phyloP scores from a whole-genome alignment of 2,329 filamentous ascomycete species.

The Emergomyces pasteurianus region DNA sequence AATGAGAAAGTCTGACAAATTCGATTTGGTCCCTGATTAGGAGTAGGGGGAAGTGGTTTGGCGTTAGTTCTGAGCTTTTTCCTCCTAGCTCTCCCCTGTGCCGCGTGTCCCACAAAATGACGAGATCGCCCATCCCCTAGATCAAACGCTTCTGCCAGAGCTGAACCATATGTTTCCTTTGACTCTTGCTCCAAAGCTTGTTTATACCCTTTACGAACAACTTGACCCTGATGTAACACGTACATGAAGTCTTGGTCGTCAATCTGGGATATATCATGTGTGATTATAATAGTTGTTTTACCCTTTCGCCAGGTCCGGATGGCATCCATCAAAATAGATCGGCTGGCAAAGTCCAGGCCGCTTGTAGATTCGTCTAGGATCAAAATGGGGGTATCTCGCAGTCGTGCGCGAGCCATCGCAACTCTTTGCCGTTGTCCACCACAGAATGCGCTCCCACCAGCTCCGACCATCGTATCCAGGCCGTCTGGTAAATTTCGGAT shows the following conservation, averaged over 20 bases:
- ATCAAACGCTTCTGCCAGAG: neutral
- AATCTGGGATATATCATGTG: constrained; percentile 76
- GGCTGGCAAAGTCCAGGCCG: constrained; percentile 64
- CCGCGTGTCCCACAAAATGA: too few species aligned
- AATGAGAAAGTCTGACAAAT: neutral
- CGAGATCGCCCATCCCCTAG: neutral
- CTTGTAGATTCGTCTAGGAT: constrained; percentile 85
- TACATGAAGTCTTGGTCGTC: constrained; percentile 62
- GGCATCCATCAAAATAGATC: constrained; percentile 56
- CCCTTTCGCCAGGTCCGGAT: constrained; percentile 65
- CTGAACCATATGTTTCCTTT: constrained; percentile 11
- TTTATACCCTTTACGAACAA: constrained; percentile 59
- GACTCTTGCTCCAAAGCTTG: constrained; percentile 38
- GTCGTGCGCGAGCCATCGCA: constrained; percentile 62
- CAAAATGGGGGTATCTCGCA: constrained; percentile 67
- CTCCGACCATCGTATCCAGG: constrained; percentile 58
- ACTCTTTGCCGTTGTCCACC: constrained; percentile 78
- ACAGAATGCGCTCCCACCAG: constrained; percentile 59
- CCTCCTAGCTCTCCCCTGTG: neutral
- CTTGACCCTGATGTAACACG: constrained; percentile 56
- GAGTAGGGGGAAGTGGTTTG: neutral
- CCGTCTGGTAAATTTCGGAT: constrained; percentile 56
- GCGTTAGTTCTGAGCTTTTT: neutral
- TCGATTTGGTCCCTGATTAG: neutral
- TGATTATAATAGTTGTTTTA: constrained; percentile 87